These are phyloP conservation scores for Clonostachys sp. DNA, from an alignment of 2,329 filamentous ascomycete species.

Conservation along the genomic window DNA sequence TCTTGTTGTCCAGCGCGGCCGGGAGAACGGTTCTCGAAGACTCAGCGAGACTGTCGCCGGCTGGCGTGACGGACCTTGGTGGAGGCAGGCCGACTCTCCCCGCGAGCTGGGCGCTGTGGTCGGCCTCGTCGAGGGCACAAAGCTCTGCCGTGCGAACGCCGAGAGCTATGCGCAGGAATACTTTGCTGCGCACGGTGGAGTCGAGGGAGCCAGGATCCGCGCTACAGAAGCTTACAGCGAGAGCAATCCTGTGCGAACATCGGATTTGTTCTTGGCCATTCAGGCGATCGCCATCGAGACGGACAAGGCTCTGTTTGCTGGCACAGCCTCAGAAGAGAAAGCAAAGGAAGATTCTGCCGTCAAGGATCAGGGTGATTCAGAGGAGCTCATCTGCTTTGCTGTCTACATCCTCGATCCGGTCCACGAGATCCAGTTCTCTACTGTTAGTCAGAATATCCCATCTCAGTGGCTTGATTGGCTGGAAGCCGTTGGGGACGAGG, in stretches of 20 bases:
- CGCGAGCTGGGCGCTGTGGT: conserved; percentile 77
- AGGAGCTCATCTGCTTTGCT: conserved; percentile 68
- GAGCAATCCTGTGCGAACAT: conserved; percentile 84
- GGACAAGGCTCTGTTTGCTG: conserved; percentile 64
- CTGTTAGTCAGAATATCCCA: conserved; percentile 79
- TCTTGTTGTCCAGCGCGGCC: conserved; percentile 87
- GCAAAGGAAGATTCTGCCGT: conserved; percentile 50
- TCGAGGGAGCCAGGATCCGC: conserved; percentile 74
- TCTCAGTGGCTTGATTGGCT: conserved; percentile 88
- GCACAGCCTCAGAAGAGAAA: conserved; percentile 45
- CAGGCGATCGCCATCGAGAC: conserved; percentile 72
- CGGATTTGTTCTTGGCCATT: conserved; percentile 92
- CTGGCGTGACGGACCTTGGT: conserved; percentile 97
- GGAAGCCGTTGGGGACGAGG: conserved; percentile 62
- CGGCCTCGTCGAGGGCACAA: conserved; percentile 81
- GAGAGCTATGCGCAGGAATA: conserved; percentile 86
- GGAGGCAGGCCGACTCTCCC: conserved; percentile 66
- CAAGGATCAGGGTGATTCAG: conserved; percentile 44
- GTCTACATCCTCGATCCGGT: conserved; percentile 83
- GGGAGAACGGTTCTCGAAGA: conserved; percentile 70
- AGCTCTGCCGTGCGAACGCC: conserved; percentile 83
- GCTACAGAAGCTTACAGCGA: conserved; percentile 78
- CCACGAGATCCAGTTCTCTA: conserved; percentile 82
- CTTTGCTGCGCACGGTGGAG: conserved; percentile 71
- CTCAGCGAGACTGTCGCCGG: conserved; percentile 57